phyloP scores from a whole-genome alignment of 2,329 filamentous ascomycete species.

The Phoma sp. region DNA sequence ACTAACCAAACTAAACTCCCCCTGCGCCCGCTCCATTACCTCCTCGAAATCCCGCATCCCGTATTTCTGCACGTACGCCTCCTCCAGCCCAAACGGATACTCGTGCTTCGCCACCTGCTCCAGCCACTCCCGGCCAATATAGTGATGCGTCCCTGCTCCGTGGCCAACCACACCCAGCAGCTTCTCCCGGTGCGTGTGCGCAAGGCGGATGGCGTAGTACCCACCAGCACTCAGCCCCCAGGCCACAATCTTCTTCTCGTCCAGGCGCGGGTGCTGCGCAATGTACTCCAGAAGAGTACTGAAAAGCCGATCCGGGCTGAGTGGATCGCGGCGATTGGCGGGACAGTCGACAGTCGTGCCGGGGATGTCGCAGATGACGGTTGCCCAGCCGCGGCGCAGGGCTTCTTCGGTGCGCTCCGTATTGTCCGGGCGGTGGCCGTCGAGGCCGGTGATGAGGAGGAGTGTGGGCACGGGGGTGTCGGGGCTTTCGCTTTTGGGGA shows the following conservation, averaged over 20 bases:
- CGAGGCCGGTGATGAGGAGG: slow-evolving; percentile 62
- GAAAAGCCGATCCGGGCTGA: slow-evolving; percentile 60
- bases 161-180: slow-evolving; percentile 58
- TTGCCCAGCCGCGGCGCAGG: slow-evolving; percentile 55
- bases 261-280: slow-evolving; percentile 51
- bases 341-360: slow-evolving; percentile 62
- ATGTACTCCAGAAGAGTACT: slow-evolving; percentile 60
- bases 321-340: slow-evolving; percentile 54
- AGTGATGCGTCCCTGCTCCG: slow-evolving; percentile 63
- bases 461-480: slow-evolving; percentile 55
- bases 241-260: slow-evolving; percentile 55
- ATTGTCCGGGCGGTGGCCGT: slow-evolving; percentile 62
- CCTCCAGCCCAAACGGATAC: slow-evolving; percentile 63
- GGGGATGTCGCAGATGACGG: slow-evolving; percentile 61
- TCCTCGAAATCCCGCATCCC: slow-evolving; percentile 43
- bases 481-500: slow-evolving; percentile 51
- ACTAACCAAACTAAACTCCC: slow-evolving; percentile 59
- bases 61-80: slow-evolving; percentile 56
- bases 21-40: slow-evolving; percentile 56
- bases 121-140: slow-evolving; percentile 63
- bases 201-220: slow-evolving; percentile 63
- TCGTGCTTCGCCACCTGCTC: slow-evolving; percentile 59
- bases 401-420: slow-evolving; percentile 54
- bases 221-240: slow-evolving; percentile 65
- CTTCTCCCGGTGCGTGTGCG: slow-evolving; percentile 60